A percentile compares a stretch with the other conserved stretches of the same genome.
These are phyloP conservation scores for Aspergillus nanangensis DNA, from an alignment of 495 filamentous ascomycete genomes.

Conservation along the genomic window DNA sequence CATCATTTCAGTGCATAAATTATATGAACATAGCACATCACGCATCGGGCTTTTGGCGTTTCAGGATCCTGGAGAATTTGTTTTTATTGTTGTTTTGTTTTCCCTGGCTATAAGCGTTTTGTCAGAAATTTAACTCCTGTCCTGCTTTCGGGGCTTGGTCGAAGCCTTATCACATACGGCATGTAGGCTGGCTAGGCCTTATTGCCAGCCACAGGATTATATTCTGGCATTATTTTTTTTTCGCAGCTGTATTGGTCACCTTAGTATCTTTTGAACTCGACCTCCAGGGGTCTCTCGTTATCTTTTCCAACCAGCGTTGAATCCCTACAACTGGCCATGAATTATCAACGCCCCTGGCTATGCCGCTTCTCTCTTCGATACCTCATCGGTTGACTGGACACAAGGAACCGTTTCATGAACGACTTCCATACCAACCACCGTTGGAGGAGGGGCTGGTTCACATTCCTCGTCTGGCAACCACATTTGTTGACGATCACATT, in stretches of 20 bases:
- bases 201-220: conserved; percentile 10
- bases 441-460: conserved; percentile 13
- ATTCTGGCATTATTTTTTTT: not conserved
- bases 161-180: conserved; percentile 5
- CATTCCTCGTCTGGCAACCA: conserved; percentile 13
- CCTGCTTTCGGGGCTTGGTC: not conserved
- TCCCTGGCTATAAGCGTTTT: too few relatives aligned
- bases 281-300: too few relatives aligned
- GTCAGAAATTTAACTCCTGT: not conserved
- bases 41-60: conserved; percentile 15
- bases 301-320: too few relatives aligned
- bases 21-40: conserved; percentile 6
- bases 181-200: conserved; percentile 12
- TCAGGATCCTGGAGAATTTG: conserved; percentile 1
- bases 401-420: too few relatives aligned
- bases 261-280: too few relatives aligned
- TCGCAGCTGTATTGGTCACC: too few relatives aligned
- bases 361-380: too few relatives aligned
- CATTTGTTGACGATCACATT: conserved; percentile 21
- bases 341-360: too few relatives aligned
- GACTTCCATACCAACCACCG: conserved; percentile 26
- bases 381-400: too few relatives aligned
- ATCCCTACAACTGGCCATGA: too few relatives aligned
- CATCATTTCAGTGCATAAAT: conserved; percentile 2
- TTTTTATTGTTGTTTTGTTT: not conserved